Percentiles rank a stretch among this genome's conserved stretches.
phyloP scores from a whole-genome alignment of 2,329 filamentous ascomycete genomes.

The Colletotrichum endophyticum region DNA sequence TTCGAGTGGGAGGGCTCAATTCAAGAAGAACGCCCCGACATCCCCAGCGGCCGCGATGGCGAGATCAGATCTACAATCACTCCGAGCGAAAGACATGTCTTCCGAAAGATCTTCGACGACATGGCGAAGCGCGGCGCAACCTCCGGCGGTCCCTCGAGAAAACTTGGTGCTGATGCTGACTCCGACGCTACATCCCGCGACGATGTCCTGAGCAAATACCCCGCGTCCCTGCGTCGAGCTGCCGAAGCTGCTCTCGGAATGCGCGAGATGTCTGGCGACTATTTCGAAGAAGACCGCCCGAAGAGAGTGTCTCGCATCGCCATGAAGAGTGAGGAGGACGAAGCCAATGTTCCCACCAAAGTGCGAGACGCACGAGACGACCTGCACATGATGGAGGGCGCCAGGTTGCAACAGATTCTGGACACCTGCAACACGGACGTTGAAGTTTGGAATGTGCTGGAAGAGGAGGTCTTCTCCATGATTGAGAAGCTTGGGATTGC shows the following conservation, averaged over 20 bases:
- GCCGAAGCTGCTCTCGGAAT: slow-evolving; percentile 43
- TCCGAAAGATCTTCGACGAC: slow-evolving; percentile 60
- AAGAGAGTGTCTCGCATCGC: background rate
- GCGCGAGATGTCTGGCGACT: slow-evolving; percentile 31
- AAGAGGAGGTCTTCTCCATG: slow-evolving; percentile 69
- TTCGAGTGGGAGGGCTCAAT: slow-evolving; percentile 51
- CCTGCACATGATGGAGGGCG: slow-evolving; percentile 43
- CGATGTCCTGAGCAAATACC: slow-evolving; percentile 41
- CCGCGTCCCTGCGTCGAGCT: slow-evolving; percentile 41
- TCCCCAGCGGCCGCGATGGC: slow-evolving; percentile 21
- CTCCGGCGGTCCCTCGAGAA: background rate
- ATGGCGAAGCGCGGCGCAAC: slow-evolving; percentile 26
- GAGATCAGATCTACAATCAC: slow-evolving; percentile 57
- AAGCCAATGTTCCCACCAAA: background rate
- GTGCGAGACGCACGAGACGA: slow-evolving; percentile 28
- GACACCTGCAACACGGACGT: slow-evolving; percentile 61
- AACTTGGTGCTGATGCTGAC: slow-evolving; percentile 6
- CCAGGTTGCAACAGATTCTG: slow-evolving; percentile 60
- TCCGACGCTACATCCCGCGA: slow-evolving; percentile 36
- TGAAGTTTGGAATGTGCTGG: slow-evolving; percentile 70
- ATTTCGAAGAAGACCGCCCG: background rate
- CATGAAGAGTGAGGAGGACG: background rate
- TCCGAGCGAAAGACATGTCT: slow-evolving; percentile 60
- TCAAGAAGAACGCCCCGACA: slow-evolving; percentile 25
- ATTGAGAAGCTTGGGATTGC: slow-evolving; percentile 61